Percentiles rank a stretch among this genome's conserved stretches.
These are phyloP conservation scores for Melianthus villosus DNA, from an alignment of 441 rosid genomes.

Conservation along the genomic window DNA sequence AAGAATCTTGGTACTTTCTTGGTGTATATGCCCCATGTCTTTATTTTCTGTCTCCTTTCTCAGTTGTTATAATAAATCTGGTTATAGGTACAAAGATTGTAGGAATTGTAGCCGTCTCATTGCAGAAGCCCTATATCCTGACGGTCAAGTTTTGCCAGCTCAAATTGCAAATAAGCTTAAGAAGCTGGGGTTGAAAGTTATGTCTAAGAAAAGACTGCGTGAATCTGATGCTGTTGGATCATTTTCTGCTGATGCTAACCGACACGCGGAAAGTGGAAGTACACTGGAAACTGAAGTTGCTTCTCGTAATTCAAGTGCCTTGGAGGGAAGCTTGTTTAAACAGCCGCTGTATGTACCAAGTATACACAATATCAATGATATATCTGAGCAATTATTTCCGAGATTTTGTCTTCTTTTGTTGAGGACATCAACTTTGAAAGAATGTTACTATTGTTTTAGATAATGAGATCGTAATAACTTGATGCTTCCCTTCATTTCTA, in stretches of 20 bases:
- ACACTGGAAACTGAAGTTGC: conserved; percentile 14
- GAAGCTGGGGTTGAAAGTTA: conserved; percentile 48
- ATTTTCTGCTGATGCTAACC: conserved; percentile 12
- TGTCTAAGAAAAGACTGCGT: conserved; percentile 36
- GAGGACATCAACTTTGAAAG: conserved; percentile 5
- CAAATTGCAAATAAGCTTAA: conserved; percentile 88
- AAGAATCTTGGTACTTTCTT: not conserved
- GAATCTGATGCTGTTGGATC: conserved; percentile 10
- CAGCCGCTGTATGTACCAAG: conserved; percentile 41
- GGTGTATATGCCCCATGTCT: too few relatives aligned
- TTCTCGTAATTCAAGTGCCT: conserved; percentile 20
- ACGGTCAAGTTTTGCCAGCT: conserved; percentile 53
- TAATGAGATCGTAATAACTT: conserved; percentile 1
- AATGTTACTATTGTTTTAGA: not conserved
- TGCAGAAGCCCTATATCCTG: conserved; percentile 59
- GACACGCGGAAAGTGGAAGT: conserved; percentile 17
- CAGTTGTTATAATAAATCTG: conserved; percentile 5
- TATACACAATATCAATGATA: not conserved
- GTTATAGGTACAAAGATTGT: conserved; percentile 58
- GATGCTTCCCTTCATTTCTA: conserved; percentile 9
- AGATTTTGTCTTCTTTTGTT: not conserved
- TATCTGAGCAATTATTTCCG: not conserved
- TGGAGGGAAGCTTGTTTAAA: conserved; percentile 18
- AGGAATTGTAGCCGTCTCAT: conserved; percentile 39
- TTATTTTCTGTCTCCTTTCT: conserved; percentile 11